phyloP scores from a whole-genome alignment of 345 rosid species.

The Brassica carinata region DNA sequence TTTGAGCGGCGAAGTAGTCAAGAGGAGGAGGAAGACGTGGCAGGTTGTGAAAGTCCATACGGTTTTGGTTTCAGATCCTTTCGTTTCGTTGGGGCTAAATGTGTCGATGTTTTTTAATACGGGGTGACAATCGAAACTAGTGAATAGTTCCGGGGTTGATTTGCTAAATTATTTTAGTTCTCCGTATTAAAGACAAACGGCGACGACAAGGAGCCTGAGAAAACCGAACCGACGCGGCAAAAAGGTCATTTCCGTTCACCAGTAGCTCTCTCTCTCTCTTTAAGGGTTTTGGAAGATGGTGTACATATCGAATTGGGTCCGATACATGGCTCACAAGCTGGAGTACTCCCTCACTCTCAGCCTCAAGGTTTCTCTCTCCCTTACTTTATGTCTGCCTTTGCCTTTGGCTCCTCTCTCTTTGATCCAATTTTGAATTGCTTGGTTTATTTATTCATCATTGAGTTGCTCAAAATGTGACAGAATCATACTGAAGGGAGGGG shows the following conservation, averaged over 20 bases:
- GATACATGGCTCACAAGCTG: slow-evolving; percentile 71
- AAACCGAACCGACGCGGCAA: slow-evolving; percentile 37
- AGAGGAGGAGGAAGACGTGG: too few relatives aligned
- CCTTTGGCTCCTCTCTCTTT: neutral
- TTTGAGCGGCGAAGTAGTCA: too few relatives aligned
- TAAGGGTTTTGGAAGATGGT: slow-evolving; percentile 47
- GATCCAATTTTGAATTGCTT: neutral
- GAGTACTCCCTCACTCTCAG: slow-evolving; percentile 66
- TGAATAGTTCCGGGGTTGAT: slow-evolving; percentile 1
- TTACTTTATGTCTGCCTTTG: neutral
- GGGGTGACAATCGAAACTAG: neutral
- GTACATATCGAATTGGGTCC: slow-evolving; percentile 67
- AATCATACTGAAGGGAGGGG: slow-evolving; percentile 59
- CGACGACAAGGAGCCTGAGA: too few relatives aligned
- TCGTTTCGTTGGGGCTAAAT: slow-evolving; percentile 9
- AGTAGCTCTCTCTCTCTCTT: slow-evolving; percentile 6
- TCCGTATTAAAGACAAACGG: slow-evolving; percentile 20
- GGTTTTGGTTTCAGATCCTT: neutral
- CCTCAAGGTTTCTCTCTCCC: slow-evolving; percentile 56
- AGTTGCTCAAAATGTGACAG: slow-evolving; percentile 43
- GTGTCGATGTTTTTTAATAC: neutral
- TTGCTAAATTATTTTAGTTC: slow-evolving; percentile 1
- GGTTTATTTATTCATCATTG: neutral
- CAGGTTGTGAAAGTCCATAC: slow-evolving; percentile 18
- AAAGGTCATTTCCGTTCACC: neutral